These are phyloP conservation scores for Lobosporangium transversale DNA, from an alignment of 192 early-diverging fungal species.

Conservation along the genomic window DNA sequence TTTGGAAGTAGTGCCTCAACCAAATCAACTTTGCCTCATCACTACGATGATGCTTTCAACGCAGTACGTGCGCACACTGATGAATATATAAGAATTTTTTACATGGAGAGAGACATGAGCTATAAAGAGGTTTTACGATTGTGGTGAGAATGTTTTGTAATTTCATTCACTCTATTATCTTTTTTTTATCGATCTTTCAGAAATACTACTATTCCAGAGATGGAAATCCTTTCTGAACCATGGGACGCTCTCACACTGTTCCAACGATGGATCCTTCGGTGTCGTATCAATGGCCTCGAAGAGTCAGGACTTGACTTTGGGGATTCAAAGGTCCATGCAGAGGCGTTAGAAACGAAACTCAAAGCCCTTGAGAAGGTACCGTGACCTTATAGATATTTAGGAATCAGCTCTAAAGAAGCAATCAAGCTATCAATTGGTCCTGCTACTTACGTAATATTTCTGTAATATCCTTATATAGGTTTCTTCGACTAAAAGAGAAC, in stretches of 20 bases:
- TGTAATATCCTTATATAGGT: too few relatives aligned
- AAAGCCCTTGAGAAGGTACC: conserved; percentile 8
- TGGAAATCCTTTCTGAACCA: conserved; percentile 4
- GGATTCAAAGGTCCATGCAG: conserved; percentile 23
- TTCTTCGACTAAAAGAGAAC: too few relatives aligned
- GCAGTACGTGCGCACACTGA: conserved; percentile 16
- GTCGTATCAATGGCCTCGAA: conserved; percentile 25
- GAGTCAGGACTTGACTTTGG: conserved; percentile 42
- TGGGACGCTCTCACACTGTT: conserved; percentile 46
- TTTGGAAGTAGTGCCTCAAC: conserved; percentile 27
- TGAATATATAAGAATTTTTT: too few relatives aligned
- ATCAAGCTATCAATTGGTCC: too few relatives aligned
- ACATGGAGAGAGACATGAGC: too few relatives aligned
- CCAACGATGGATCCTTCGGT: conserved; percentile 42
- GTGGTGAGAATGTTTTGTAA: too few relatives aligned
- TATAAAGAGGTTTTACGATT: too few relatives aligned
- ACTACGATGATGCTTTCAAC: conserved; percentile 29
- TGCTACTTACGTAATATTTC: too few relatives aligned
- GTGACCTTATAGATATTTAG: neutral
- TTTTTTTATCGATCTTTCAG: too few relatives aligned
- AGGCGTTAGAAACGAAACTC: conserved; percentile 20
- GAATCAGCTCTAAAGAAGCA: too few relatives aligned
- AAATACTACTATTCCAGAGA: conserved; percentile 24
- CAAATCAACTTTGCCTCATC: conserved; percentile 43
- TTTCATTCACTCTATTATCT: too few relatives aligned